phyloP scores from a whole-genome alignment of 1,139 yeast genomes.

The Scheffersomyces quercinus region DNA sequence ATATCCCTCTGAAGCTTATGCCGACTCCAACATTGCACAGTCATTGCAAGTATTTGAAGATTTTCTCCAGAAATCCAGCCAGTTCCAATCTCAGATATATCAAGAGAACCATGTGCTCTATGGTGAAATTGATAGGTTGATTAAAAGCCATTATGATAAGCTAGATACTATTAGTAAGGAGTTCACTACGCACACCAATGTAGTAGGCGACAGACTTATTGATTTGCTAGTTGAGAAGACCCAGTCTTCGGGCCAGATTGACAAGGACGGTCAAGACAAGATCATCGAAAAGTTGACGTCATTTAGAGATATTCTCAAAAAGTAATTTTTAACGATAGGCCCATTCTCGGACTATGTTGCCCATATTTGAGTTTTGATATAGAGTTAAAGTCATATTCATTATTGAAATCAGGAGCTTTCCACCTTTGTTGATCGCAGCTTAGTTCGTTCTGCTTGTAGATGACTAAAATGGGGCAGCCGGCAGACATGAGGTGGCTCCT shows the following conservation, averaged over 20 bases:
- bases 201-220: background rate
- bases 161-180: background rate
- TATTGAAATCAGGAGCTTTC: no score
- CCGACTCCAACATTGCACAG: background rate
- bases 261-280: background rate
- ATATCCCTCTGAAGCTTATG: background rate
- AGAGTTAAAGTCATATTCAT: no score
- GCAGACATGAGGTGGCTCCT: no score
- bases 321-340: background rate
- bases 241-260: background rate
- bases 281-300: slow-evolving; percentile 5
- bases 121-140: background rate
- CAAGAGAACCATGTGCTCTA: slow-evolving; percentile 3
- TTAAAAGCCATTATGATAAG: background rate
- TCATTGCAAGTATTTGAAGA: slow-evolving; percentile 4
- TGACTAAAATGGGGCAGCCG: no score
- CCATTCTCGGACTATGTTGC: no score
- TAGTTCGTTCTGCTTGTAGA: no score
- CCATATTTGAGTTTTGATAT: no score
- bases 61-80: slow-evolving; percentile 2
- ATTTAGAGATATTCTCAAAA: slow-evolving; percentile 8
- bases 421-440: no score
- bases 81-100: slow-evolving; percentile 2
- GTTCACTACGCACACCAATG: background rate
- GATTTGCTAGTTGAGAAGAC: background rate